Base-by-base conservation (phyloP, 768 basidiomycete species). In the Mrakia frigida region DNA sequence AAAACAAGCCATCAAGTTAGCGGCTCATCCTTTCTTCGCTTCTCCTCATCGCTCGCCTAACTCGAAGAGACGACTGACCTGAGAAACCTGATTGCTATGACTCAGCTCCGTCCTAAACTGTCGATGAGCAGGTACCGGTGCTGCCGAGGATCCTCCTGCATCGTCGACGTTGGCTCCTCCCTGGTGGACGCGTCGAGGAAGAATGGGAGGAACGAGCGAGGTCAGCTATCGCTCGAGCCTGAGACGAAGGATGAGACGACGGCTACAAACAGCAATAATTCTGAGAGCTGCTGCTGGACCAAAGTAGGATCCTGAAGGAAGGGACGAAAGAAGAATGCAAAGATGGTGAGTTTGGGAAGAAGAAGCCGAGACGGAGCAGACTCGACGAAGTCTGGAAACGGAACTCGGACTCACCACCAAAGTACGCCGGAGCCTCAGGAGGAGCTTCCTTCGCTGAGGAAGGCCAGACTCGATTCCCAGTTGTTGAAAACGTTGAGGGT, bases 1-100 rank as follows among this genome's bases (percentile, higher is more conserved):
- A 74, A 28, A 68, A 70, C 16, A 77, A 75, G 16, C 70, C 67
- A 73, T 76, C 78, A 31, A 74, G 75, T 52, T 78, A 79, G 69
- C 50, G 69, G 41, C n/a, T 43, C 6, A 1, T 35, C 33, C 37
- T 9, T 25, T 14, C 3, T 0, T 16, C 28, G n/a, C 61, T 63
- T 6, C 52, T n/a, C 7, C 56, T 16, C 28, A 28, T n/a, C n/a
- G 21, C n/a, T 21, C 1, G 31, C 2, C 46, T 1, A 14, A 3
- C 16, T 14, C 63, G 5, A 31, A n/a, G n/a, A n/a, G n/a, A n/a
- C n/a, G n/a, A 33, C 63, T 31, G 0, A 35, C 33, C 37, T 35
- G 63, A 3, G 33, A 65, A 9, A 39, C 33, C 33, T 65, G 33
- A 39, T 21, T 35, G 16, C 16, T 33, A 35, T 43, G 50, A 16